phyloP scores from a whole-genome alignment of 768 basidiomycete genomes.

The Leucosporidium creatinivorum region DNA sequence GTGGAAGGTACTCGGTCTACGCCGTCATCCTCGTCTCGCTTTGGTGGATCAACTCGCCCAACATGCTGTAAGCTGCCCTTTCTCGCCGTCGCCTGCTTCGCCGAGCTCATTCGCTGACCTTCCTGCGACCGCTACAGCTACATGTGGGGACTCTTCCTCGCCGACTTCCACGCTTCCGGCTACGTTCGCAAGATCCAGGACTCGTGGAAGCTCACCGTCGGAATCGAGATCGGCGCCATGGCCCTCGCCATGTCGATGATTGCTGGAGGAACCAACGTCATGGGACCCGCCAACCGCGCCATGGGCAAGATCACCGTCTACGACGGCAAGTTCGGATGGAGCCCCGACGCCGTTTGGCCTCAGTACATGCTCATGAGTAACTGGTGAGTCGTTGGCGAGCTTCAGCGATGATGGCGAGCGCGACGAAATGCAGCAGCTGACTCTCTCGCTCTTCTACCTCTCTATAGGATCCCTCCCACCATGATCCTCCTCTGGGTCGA shows the following conservation, averaged over 20 bases:
- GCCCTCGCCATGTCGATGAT: constrained; percentile 37
- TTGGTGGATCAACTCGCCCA: constrained; percentile 37
- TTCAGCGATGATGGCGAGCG: too few relatives aligned
- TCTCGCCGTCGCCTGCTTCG: not conserved
- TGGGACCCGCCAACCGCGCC: constrained; percentile 34
- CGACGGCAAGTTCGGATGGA: constrained; percentile 36
- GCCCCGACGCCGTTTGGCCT: constrained; percentile 37
- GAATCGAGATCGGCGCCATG: constrained; percentile 36
- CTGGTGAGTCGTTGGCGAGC: constrained; percentile 19
- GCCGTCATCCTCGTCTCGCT: constrained; percentile 32
- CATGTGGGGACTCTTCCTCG: constrained; percentile 36
- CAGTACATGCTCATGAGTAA: constrained; percentile 39
- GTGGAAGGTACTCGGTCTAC: constrained; percentile 38
- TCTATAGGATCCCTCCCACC: constrained; percentile 31
- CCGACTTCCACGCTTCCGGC: constrained; percentile 38
- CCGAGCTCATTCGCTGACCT: not conserved
- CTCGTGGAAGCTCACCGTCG: constrained; percentile 38
- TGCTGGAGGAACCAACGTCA: constrained; percentile 35
- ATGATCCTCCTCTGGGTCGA: constrained; percentile 39
- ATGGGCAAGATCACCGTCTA: constrained; percentile 36
- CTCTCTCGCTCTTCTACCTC: not conserved
- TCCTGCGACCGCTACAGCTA: constrained; percentile 17
- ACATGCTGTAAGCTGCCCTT: constrained; percentile 29
- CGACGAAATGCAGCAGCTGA: too few relatives aligned
- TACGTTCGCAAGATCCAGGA: constrained; percentile 39